Base-by-base conservation (phyloP, 208 protist species). In the Leishmania amazonensis region DNA sequence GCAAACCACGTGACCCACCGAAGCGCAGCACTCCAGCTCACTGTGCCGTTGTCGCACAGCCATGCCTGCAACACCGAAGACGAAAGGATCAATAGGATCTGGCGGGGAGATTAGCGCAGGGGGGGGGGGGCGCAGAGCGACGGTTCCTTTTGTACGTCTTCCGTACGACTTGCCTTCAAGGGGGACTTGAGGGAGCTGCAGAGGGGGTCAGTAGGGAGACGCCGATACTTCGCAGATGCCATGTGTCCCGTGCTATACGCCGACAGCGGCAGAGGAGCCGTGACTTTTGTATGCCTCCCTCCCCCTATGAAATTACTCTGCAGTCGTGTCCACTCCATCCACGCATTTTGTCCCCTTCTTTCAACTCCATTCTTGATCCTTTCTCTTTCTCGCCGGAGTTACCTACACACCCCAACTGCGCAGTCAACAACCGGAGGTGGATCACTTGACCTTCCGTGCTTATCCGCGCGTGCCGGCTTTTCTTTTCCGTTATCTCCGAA, bases 351-450 rank as follows among this genome's bases (percentile, higher is more conserved):
- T 38, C n/a, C 4, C 28, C 70, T 21, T 47, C 19, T 1, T 9
- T 13, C 45, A 21, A 35, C 47, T 6, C n/a, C 24, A 31, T 53
- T 53, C n/a, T 51, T 9, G 24, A 35, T 45, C 42, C 45, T 49
- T 31, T 47, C 62, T 68, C 57, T 73, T 78, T 47, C 65, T 64
- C 76, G 24, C 28, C 71, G 9, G 5, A 45, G 3, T n/a, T 24
- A 6, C 47, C 6, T 6, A 60, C 73, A n/a, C 78, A 64, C n/a
- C 77, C n/a, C 77, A 60, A 9, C 42, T 24, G 38, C 77, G 31
- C 21, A 49, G 60, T 47, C 19, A n/a, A 82, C 74, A 74, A 67
- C 74, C 51, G n/a, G 28, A 62, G 35, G 73, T 62, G 28, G 35
- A 54, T 76, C 31, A n/a, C 73, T 21, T 38, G 51, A 62, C n/a